These are phyloP conservation scores for Barnettozyma salicaria DNA, from an alignment of 805 yeast species.

Conservation along the genomic window DNA sequence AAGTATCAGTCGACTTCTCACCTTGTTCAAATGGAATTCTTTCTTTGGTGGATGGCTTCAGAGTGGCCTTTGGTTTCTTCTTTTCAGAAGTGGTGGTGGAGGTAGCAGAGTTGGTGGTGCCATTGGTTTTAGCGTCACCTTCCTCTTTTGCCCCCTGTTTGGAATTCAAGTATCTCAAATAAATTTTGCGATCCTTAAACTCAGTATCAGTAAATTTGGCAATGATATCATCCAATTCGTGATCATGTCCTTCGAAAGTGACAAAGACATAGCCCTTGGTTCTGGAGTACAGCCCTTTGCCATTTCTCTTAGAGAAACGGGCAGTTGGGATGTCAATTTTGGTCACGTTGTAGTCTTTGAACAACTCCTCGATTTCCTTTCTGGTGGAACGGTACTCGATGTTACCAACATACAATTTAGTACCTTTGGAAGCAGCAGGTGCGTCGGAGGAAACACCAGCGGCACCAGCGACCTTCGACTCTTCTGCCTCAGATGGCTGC, in stretches of 20 bases:
- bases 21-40: constrained; percentile 33
- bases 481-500: too few relatives aligned
- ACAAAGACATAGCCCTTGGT: constrained; percentile 57
- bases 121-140: constrained; percentile 2
- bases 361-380: constrained; percentile 46
- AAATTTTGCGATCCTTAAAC: constrained; percentile 42
- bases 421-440: constrained; percentile 11
- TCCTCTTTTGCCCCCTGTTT: constrained; percentile 11
- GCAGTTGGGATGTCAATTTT: constrained; percentile 49
- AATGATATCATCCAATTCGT: constrained; percentile 40
- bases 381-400: constrained; percentile 58
- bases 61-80: constrained; percentile 13
- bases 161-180: constrained; percentile 35
- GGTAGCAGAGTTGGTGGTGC: constrained; percentile 4
- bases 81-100: constrained; percentile 6
- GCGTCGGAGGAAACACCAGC: not conserved
- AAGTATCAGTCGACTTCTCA: constrained; percentile 41
- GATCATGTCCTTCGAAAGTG: constrained; percentile 37
- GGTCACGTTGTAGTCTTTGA: constrained; percentile 40
- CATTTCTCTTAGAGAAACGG: constrained; percentile 27
- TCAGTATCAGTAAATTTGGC: constrained; percentile 35
- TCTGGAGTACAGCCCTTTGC: constrained; percentile 33
- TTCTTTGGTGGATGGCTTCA: constrained; percentile 21
- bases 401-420: constrained; percentile 59
- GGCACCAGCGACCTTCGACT: not conserved